Base-by-base conservation (phyloP, 2,329 filamentous ascomycete species). In the Colletotrichum tofieldiae region DNA sequence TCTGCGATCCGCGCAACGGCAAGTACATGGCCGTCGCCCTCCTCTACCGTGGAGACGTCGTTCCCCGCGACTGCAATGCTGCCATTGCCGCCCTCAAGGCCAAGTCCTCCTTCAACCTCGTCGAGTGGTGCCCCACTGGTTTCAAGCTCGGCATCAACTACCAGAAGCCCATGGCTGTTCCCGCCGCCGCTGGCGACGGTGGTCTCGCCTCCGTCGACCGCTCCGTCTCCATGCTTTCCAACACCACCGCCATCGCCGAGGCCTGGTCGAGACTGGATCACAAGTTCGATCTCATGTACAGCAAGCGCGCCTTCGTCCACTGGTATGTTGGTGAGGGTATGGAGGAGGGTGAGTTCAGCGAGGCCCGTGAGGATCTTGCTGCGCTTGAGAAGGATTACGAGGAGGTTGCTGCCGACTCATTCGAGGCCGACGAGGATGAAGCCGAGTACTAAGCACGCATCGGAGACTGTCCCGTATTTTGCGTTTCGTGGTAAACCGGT, bases 311-410 rank as follows among this genome's bases (percentile, higher is more conserved):
- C 72, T 93, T 93, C 78, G 91, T 93, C 56, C 91, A 93, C 85
- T 93, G 92, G 92, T 93, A 93, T 77, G 94, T 96, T 65, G 94
- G 94, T 76, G 94, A 96, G 86, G 94, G 94, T 85, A 96, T 96
- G 94, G 94, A 96, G 86, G 94, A 96, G 83, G 94, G 94, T 78
- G 94, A 96, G 84, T 96, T 96, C 86, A 93, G 92, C 75, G 94
- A 96, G 84, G 94, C 94, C 74, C 92, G 94, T 77, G 94, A 96
- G 86, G 94, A 96, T 82, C 87, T 96, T 73, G 94, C 94, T 74
- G 94, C 94, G 59, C 87, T 96, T 43, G 94, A 96, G 88, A 94
- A 93, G 86, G 93, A 96, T 79, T 96, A 96, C 81, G 93, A 95
- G 84, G 93, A 95, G 87, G 93, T 95, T 77, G 93, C 93, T 73